phyloP scores from a whole-genome alignment of 768 basidiomycete species.

The Phlegmacium glaucopus region DNA sequence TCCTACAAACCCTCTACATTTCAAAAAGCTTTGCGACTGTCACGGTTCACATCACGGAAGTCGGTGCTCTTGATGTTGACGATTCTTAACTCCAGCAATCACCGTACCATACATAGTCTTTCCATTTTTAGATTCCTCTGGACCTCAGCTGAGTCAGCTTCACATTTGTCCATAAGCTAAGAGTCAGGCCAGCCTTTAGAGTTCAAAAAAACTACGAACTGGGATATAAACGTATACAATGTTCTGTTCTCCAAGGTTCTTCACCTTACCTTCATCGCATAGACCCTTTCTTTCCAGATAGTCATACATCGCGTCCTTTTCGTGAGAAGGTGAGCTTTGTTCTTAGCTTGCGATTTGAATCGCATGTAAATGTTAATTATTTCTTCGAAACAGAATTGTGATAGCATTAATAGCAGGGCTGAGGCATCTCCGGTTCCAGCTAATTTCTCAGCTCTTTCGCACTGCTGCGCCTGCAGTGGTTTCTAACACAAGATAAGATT shows the following conservation, averaged over 20 bases:
- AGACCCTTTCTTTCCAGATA: constrained; percentile 48
- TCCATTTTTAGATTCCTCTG: too few relatives aligned
- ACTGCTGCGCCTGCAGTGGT: background rate
- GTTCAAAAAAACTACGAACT: constrained; percentile 2
- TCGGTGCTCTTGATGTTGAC: too few relatives aligned
- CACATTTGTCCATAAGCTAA: too few relatives aligned
- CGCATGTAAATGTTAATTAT: background rate
- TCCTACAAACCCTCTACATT: too few relatives aligned
- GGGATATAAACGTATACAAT: constrained; percentile 10
- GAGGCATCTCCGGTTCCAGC: constrained; percentile 54
- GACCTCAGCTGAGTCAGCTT: too few relatives aligned
- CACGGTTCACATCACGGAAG: too few relatives aligned
- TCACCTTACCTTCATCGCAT: constrained; percentile 21
- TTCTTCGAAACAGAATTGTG: constrained; percentile 36
- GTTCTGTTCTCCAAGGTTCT: constrained; percentile 19
- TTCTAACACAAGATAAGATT: constrained; percentile 33
- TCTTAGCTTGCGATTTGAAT: background rate
- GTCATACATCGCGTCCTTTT: constrained; percentile 56
- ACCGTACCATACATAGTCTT: too few relatives aligned
- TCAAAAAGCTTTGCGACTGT: too few relatives aligned
- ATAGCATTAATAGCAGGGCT: constrained; percentile 53
- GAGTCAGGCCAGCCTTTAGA: background rate
- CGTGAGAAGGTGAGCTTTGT: constrained; percentile 40
- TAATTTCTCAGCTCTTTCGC: constrained; percentile 36
- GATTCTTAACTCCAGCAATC: too few relatives aligned